These are phyloP conservation scores for Gremmenia infestans DNA, from an alignment of 2,329 filamentous ascomycete genomes.

Conservation along the genomic window DNA sequence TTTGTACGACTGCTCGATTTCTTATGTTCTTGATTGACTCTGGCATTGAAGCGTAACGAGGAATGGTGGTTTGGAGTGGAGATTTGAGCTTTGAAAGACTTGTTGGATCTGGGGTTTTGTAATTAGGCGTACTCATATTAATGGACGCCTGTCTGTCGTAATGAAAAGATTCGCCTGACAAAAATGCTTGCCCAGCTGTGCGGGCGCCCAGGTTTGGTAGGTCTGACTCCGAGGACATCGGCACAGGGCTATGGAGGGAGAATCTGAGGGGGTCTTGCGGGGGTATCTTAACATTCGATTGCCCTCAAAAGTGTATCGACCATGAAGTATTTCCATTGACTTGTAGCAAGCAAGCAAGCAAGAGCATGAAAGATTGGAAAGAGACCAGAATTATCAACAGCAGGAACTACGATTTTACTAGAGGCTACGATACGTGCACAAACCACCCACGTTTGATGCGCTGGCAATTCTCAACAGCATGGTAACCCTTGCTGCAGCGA, in stretches of 20 bases:
- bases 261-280: not conserved
- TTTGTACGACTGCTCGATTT: constrained; percentile 15
- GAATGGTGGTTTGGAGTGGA: constrained; percentile 7
- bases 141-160: constrained; percentile 1
- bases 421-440: constrained; percentile 22
- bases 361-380: constrained; percentile 1
- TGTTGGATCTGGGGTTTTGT: constrained; percentile 20
- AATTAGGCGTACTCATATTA: constrained; percentile 24
- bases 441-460: constrained; percentile 28
- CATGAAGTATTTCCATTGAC: too few relatives aligned
- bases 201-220: not conserved
- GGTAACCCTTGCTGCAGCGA: constrained; percentile 13
- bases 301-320: too few relatives aligned
- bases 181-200: not conserved
- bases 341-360: not conserved
- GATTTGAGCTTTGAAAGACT: constrained; percentile 18
- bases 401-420: constrained; percentile 7
- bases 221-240: not conserved
- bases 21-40: constrained; percentile 11
- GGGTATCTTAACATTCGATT: too few relatives aligned
- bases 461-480: constrained; percentile 21
- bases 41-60: constrained; percentile 13
- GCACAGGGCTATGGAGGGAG: not conserved
- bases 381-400: constrained; percentile 1
- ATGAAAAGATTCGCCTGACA: constrained; percentile 3